These are phyloP conservation scores for Boletales sp. DNA, from an alignment of 768 basidiomycete genomes.

Conservation along the genomic window DNA sequence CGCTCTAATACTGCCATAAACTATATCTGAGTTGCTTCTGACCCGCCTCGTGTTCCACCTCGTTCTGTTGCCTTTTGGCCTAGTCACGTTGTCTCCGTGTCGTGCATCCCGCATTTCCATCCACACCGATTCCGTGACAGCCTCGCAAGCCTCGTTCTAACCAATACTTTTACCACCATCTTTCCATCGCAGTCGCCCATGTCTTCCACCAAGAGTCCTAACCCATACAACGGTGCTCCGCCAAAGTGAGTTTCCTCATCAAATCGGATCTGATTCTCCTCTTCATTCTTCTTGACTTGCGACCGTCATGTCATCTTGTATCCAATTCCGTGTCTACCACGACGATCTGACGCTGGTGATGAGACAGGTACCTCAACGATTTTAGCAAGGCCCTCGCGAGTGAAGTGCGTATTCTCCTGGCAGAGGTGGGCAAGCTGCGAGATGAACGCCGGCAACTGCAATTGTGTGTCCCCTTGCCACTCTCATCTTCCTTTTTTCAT, in stretches of 20 bases:
- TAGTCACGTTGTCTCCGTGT: conserved; percentile 4
- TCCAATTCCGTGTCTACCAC: too few species aligned
- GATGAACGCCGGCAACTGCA: conserved; percentile 57
- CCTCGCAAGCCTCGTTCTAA: neutral
- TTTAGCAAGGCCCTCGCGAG: conserved; percentile 60
- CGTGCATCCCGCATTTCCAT: neutral
- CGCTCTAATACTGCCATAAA: neutral
- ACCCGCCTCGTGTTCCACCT: conserved; percentile 21
- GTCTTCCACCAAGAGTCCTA: conserved; percentile 34
- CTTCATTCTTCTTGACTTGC: neutral
- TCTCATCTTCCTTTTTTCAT: neutral
- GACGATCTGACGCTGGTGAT: neutral
- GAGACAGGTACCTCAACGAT: conserved; percentile 49
- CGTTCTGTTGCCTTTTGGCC: conserved; percentile 9
- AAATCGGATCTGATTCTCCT: neutral
- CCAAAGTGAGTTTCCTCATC: conserved; percentile 27
- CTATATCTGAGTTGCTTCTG: neutral
- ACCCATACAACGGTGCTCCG: conserved; percentile 30
- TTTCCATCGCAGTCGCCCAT: conserved; percentile 15
- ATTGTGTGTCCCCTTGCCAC: conserved; percentile 37
- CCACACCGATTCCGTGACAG: conserved; percentile 2
- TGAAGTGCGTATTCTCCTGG: conserved; percentile 59
- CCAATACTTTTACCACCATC: neutral
- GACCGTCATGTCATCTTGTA: neutral
- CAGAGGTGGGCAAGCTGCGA: conserved; percentile 57